Base-by-base conservation (phyloP, 2,329 filamentous ascomycete genomes). In the Aureobasidium vineae region DNA sequence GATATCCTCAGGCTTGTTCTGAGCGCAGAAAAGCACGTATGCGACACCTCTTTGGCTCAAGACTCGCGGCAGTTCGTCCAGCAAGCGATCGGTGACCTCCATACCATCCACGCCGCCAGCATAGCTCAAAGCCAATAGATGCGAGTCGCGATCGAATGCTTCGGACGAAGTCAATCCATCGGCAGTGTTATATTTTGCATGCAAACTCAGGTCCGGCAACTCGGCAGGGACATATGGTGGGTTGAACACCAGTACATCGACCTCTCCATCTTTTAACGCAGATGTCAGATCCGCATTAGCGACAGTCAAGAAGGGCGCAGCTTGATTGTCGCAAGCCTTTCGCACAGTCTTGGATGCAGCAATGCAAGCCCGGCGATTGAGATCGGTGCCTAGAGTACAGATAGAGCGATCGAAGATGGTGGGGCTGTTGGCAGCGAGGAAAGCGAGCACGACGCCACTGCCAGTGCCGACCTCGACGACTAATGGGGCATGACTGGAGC, bases 161-260 rank as follows among this genome's bases (percentile, higher is more conserved):
- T 69, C 71, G 0, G 70, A 66, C 2, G 67, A 67, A 38, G 70
- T 60, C 54, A 57, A 40, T 13, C 19, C 49, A 33, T 63, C 52
- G 11, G 66, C 57, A 28, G 67, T 66, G 36, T 68, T 54, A 69
- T 74, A 77, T 21, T 63, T 67, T 21, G 71, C 68, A 66, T 79
- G 77, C 54, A 72, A 71, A 5, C 83, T 78, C 41, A 84, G 77
- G 28, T 78, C 75, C 11, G 68, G 68, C 15, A 69, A 43, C 11
- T 67, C 63, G 10, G 69, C 50, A 1, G 94, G 95, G 16, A 99
- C 95, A 75, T 99, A 99, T 0, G 95, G 95, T 63, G 95, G 95
- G 75, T 99, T 99, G 83, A 98, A 99, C 33, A 99, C 84, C 69
- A 99, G 83, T 13, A 99, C 84, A 75, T 99, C 95, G 5, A 96